phyloP scores from a whole-genome alignment of 345 rosid genomes.

The Gossypium raimondii region DNA sequence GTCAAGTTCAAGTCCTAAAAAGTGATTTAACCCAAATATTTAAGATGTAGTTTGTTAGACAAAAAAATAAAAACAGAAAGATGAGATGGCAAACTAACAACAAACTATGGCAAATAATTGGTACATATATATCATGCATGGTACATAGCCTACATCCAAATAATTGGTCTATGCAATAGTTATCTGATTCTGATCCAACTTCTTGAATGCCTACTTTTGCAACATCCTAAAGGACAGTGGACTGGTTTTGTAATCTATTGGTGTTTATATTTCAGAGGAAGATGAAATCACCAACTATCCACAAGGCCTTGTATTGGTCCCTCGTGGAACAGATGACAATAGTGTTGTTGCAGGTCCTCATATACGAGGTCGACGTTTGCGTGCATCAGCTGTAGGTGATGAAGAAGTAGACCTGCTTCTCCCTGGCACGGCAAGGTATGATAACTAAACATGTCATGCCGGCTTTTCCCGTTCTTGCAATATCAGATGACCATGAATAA shows the following conservation, averaged over 20 bases:
- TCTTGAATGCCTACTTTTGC: neutral
- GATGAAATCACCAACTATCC: constrained; percentile 77
- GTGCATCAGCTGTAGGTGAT: constrained; percentile 76
- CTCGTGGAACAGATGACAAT: constrained; percentile 59
- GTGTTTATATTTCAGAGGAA: constrained; percentile 45
- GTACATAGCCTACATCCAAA: neutral
- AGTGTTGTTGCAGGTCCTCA: constrained; percentile 79
- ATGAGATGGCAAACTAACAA: neutral
- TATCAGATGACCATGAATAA: neutral
- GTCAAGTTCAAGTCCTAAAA: too few species aligned
- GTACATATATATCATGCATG: neutral
- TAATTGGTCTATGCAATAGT: neutral
- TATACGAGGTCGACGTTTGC: constrained; percentile 81
- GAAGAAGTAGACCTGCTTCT: constrained; percentile 98
- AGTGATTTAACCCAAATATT: neutral
- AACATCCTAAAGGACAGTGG: neutral
- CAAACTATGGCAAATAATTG: neutral
- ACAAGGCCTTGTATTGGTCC: constrained; percentile 87
- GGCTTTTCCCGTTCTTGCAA: neutral
- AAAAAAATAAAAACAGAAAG: neutral
- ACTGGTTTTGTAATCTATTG: constrained; percentile 4
- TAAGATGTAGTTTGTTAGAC: neutral
- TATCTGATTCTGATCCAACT: neutral
- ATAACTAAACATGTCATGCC: constrained; percentile 15
- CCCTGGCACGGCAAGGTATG: constrained; percentile 97